Base-by-base conservation (phyloP, 177 flowering plant species). In the Vitis hybrid region DNA sequence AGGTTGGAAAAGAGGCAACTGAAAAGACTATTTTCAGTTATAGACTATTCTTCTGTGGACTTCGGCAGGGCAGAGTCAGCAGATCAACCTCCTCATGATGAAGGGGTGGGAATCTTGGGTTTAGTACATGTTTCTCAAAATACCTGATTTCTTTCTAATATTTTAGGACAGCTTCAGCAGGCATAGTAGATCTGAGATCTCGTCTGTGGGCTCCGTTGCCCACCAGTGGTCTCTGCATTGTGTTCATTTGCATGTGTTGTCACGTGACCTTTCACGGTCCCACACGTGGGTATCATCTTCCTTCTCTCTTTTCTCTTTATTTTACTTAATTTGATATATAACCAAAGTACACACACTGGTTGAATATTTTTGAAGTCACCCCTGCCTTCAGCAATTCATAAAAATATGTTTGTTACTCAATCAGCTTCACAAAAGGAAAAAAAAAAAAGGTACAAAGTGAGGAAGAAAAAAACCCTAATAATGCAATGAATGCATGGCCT, bases 111-210 rank as follows among this genome's bases (percentile, higher is more conserved):
- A 10, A 9, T n/a, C 31, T 20, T 50, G 56, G 29, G 29, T 26
- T 26, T 26, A 26, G 29, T 26, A 26, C 29, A 26, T 26, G 29
- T 26, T 0, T 26, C 29, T 26, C 29, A 26, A 26, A 26, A 26
- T 26, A 26, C 29, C 29, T 26, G 29, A 64, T 20, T 54, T 55
- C 29, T 39, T 66, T 39, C 18, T 5, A 54, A 34, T 66, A 31
- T 31, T 66, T 29, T 56, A 31, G 26, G 69, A 39, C 48, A 26
- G 53, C 3, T 16, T 31, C 19, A 12, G 16, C 31, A 34, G 18
- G 2, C 19, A 13, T 12, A n/a, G 14, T 54, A 66, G 60, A 66
- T 66, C 50, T 65, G 18, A 52, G 68, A 65, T 65, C 60, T 53
- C 60, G 15, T 15, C n/a, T 31, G 60, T 55, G 39, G 69, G 69